Conservation (phyloP, 1,284 basidiomycete genomes). For the Pholiota adiposa region DNA sequence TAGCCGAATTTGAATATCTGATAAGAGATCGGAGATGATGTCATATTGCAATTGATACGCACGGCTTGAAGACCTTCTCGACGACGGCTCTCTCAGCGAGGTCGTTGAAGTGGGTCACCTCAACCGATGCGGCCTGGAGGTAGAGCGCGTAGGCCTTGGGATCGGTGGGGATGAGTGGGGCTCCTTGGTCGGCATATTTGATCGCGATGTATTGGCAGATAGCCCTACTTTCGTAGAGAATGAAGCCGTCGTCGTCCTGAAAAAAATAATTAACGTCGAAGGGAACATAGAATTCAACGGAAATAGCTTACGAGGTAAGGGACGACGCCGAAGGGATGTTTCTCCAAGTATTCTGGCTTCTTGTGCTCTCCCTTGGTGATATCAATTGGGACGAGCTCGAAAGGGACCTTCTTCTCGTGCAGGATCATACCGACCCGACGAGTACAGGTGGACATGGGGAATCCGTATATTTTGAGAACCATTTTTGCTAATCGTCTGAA, state of each 20-base stretch:
- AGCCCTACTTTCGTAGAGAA: slow-evolving; percentile 51
- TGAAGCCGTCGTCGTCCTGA: slow-evolving; percentile 47
- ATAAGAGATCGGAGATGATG: too few relatives aligned
- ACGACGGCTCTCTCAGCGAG: slow-evolving; percentile 35
- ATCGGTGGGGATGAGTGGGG: slow-evolving; percentile 37
- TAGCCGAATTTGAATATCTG: too few relatives aligned
- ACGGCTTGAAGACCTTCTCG: slow-evolving; percentile 56
- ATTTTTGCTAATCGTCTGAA: too few relatives aligned
- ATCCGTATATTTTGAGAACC: slow-evolving; percentile 56
- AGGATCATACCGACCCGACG: slow-evolving; percentile 46
- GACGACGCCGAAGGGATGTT: slow-evolving; percentile 70
- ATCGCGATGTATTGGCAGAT: slow-evolving; percentile 44
- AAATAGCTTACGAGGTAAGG: slow-evolving; percentile 55
- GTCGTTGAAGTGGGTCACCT: slow-evolving; percentile 48
- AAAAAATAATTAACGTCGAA: slow-evolving; percentile 32
- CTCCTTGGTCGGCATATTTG: slow-evolving; percentile 42
- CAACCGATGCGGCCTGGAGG: slow-evolving; percentile 58
- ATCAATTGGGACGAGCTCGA: slow-evolving; percentile 50
- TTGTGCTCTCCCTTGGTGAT: slow-evolving; percentile 53
- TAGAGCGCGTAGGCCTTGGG: slow-evolving; percentile 46
- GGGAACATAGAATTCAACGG: background rate
- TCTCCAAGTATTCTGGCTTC: slow-evolving; percentile 40
- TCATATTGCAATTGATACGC: slow-evolving; percentile 16
- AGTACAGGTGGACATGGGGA: slow-evolving; percentile 43
- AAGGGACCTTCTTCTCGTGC: slow-evolving; percentile 56